Percentiles rank a stretch among this genome's conserved stretches.
These are phyloP conservation scores for Phragmites australis DNA, from an alignment of 176 grass and related monocot genomes.

Conservation along the genomic window DNA sequence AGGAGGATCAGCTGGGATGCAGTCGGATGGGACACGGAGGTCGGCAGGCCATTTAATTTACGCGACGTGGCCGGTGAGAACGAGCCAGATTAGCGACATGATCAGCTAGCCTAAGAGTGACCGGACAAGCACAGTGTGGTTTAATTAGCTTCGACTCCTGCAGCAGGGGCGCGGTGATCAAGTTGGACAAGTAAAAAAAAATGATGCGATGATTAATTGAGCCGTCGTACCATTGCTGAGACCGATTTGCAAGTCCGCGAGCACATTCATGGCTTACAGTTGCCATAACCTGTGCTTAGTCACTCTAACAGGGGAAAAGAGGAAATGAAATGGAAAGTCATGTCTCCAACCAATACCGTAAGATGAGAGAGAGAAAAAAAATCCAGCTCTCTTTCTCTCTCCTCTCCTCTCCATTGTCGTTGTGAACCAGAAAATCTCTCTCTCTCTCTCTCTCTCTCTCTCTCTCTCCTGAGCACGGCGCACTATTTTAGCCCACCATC, in stretches of 20 bases:
- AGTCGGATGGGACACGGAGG: conserved; percentile 30
- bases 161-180: background rate
- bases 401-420: background rate
- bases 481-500: conserved; percentile 52
- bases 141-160: background rate
- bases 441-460: background rate
- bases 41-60: conserved; percentile 8
- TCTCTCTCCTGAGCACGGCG: background rate
- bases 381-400: background rate
- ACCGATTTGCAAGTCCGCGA: background rate
- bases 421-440: conserved; percentile 7
- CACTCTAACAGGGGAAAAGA: background rate
- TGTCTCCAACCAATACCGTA: conserved; percentile 34
- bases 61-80: conserved; percentile 5
- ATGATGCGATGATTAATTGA: background rate
- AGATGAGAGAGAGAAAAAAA: background rate
- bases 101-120: background rate
- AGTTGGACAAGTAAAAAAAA: conserved; percentile 14
- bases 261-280: conserved; percentile 12
- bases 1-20: background rate
- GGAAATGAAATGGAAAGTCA: background rate
- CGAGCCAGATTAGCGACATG: conserved; percentile 2
- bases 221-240: conserved; percentile 12
- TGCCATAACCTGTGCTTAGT: conserved; percentile 3
- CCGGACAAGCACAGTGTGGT: background rate